Evolutionary conservation across 192 early-diverging fungal species (phyloP).

Genomic region (Phlyctochytrium arcticum): DNA sequence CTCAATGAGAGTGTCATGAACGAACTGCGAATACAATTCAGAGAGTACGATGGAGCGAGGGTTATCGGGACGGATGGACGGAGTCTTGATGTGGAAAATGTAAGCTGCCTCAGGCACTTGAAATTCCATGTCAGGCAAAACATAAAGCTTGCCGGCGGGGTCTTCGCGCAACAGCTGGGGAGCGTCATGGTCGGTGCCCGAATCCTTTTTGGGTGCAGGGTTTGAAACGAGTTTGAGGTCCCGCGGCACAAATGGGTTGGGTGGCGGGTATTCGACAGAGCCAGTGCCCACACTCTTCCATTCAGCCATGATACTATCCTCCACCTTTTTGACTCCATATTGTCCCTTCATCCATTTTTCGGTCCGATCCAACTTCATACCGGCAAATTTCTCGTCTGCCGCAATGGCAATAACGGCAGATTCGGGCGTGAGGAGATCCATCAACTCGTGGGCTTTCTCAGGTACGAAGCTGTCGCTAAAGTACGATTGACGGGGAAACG

Average conservation of each 20-base stretch:
- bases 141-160: slow-evolving; percentile 10
- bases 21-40: slow-evolving; percentile 34
- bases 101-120: slow-evolving; percentile 26
- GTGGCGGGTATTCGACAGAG: slow-evolving; percentile 15
- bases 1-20: slow-evolving; percentile 31
- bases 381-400: slow-evolving; percentile 6
- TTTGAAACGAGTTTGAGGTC: slow-evolving; percentile 16
- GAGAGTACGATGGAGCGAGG: slow-evolving; percentile 15
- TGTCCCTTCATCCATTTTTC: slow-evolving; percentile 45
- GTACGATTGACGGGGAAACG: slow-evolving; percentile 27
- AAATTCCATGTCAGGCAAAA: slow-evolving; percentile 28
- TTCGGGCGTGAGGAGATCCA: slow-evolving; percentile 14
- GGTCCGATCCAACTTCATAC: slow-evolving; percentile 7
- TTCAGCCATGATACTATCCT: too few relatives aligned
- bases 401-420: slow-evolving; percentile 17
- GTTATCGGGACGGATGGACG: slow-evolving; percentile 31
- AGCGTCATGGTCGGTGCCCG: background rate
- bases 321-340: slow-evolving; percentile 17
- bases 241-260: slow-evolving; percentile 31
- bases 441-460: slow-evolving; percentile 1
- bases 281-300: background rate
- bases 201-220: background rate
- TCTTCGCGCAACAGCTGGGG: slow-evolving; percentile 19
- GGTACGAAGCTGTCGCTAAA: slow-evolving; percentile 26
- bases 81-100: slow-evolving; percentile 30